Base-by-base conservation (phyloP, 768 basidiomycete species). In the Kwoniella bestiolae region DNA sequence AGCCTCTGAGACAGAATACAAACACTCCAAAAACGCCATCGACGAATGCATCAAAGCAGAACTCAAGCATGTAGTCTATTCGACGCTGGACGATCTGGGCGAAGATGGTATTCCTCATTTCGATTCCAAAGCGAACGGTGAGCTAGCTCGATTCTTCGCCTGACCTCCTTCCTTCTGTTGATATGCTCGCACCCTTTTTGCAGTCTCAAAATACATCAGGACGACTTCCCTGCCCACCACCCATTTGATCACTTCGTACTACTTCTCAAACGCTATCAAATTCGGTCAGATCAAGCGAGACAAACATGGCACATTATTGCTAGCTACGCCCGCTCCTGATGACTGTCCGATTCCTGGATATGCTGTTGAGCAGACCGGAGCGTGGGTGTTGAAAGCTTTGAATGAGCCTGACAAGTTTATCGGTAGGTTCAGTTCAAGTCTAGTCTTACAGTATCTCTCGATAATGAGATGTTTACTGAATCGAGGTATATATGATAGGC, bases 61-160 rank as follows among this genome's bases (percentile, higher is more conserved):
- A n/a, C 59, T 70, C 29, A 64, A 69, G 58, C 71, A 73, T 58
- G 51, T 69, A 6, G 60, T 73, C 41, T 73, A 73, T 49, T 64
- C 68, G 6, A 60, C 68, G 8, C 63, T 73, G 53, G 71, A 73
- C 52, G 66, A 69, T 35, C 18, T 41, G 18, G 28, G 46, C 25
- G 44, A 16, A 50, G 41, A 31, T 16, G 31, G 53, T 51, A 41
- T 41, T 41, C 25, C 50, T 29, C 69, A 70, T 34, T 64, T 44
- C 8, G 26, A 64, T 21, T 38, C 65, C 8, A 70, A 70, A 50
- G 35, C 32, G 8, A 23, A 56, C 35, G 69, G 69, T 70, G 34
- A 60, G 65, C 18, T 23, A 28, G 52, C 5, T 34, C 51, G 25
- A 23, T 32, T 45, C 23, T 44, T 35, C 6, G 5, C 34, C 16